Percentiles rank a stretch among this genome's conserved stretches.
Evolutionary conservation across 352 stramenopile genomes (phyloP).

Genomic region (Blastocystis sp.): DNA sequence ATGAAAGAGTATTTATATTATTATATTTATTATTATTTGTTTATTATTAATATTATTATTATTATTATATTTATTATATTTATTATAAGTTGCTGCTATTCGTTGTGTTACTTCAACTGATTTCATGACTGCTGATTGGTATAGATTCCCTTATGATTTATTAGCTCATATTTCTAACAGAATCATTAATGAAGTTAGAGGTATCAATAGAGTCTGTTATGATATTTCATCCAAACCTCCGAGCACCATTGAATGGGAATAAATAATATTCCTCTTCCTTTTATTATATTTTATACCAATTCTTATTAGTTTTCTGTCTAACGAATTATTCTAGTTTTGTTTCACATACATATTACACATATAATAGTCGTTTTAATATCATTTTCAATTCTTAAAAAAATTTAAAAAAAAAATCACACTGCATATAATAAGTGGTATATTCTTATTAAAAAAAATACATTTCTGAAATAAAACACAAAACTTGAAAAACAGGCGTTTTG

Average conservation of each 20-base stretch:
- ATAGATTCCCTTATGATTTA: conserved; percentile 91
- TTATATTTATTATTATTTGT: too few relatives aligned
- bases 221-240: conserved; percentile 98
- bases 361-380: background rate
- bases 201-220: conserved; percentile 95
- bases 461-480: too few relatives aligned
- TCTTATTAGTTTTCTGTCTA: background rate
- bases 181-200: conserved; percentile 93
- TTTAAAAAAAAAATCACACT: too few relatives aligned
- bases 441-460: too few relatives aligned
- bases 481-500: too few relatives aligned
- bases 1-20: conserved; percentile 70
- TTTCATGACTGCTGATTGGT: conserved; percentile 99
- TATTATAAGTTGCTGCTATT: conserved; percentile 56
- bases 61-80: background rate
- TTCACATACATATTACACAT: background rate
- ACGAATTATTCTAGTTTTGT: background rate
- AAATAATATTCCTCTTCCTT: conserved; percentile 40
- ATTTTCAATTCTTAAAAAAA: too few relatives aligned
- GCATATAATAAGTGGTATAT: too few relatives aligned
- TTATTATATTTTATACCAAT: background rate
- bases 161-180: conserved; percentile 82
- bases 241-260: conserved; percentile 98
- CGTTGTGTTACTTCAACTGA: conserved; percentile 92
- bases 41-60: too few relatives aligned